Evolutionary conservation across 2,329 filamentous ascomycete genomes (phyloP), one percentile per base, ranked within the genome.

Genomic region (Tolypocladium album): DNA sequence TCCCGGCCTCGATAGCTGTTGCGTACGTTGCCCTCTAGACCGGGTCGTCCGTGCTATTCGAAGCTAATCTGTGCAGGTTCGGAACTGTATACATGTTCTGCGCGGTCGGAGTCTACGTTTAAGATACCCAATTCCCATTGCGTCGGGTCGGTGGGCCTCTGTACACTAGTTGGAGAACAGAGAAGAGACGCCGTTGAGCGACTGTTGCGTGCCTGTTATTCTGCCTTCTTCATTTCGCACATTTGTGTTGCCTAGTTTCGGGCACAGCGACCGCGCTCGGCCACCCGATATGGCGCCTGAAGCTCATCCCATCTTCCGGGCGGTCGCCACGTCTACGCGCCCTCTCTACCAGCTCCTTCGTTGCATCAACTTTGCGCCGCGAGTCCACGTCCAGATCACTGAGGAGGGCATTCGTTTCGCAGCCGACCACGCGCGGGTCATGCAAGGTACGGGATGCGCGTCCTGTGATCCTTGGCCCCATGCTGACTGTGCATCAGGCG

Each of bases 21-120:
- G 93, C 90, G 93, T 97, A 86, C 70, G 90, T 78, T 45, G 45
- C 39, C 45, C 42, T 56, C 58, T 38, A 22, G 27, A 40, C n/a
- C 11, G 20, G 7, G 56, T 47, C 57, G 22, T 56, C 62, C 0
- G n/a, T 50, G 67, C 61, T 40, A 52, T 60, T 39, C 62, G 17
- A 43, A 52, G 58, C 71, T 71, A 59, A 67, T 34, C 15, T 38
- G 1, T n/a, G 24, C 36, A 97, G 93, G 57, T 89, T 96, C 75
- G 94, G 94, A 68, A 88, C 93, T 57, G 92, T 99, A 55, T 97
- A 94, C 78, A 96, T 97, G 88, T 97, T 99, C 78, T 99, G 94
- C 77, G 94, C 92, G 62, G 94, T 94, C 73, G 94, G 94, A 74
- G 94, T 99, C 72, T 97, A 99, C 86, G 91, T 99, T 75, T 99